A percentile compares a stretch with the other conserved stretches of the same genome.
These are phyloP conservation scores for Mikania micrantha DNA, from an alignment of 129 eudicot genomes.

Conservation along the genomic window DNA sequence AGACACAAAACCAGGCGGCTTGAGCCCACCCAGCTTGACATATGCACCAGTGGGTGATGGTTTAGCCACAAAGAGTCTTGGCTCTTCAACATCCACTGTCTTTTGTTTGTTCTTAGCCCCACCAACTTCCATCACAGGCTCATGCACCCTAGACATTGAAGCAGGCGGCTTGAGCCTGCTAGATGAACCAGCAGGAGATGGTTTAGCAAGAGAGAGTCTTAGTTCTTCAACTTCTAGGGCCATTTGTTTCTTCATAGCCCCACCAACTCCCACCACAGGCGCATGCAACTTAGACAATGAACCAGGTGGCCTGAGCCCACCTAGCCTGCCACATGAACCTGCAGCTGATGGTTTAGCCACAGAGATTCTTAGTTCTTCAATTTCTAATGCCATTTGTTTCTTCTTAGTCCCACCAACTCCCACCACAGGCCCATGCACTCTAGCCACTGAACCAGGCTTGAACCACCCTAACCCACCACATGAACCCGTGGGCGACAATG, in stretches of 20 bases:
- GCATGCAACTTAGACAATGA: neutral
- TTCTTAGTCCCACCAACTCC: neutral
- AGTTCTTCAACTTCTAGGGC: neutral
- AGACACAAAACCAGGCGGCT: neutral
- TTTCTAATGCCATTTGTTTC: neutral
- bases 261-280: neutral
- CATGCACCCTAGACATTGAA: neutral
- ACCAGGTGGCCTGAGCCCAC: no score
- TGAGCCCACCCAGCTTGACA: neutral
- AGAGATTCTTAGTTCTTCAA: neutral
- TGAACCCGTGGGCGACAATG: neutral
- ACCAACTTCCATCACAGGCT: neutral
- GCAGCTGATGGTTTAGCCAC: neutral
- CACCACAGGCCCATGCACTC: neutral
- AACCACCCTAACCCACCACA: neutral
- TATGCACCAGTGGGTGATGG: neutral
- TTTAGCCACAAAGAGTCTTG: neutral
- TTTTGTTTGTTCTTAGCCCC: neutral
- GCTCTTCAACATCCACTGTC: neutral
- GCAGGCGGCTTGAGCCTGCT: no score
- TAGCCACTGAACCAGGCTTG: neutral
- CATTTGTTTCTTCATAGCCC: neutral
- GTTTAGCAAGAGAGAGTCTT: neutral
- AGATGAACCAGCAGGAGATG: neutral
- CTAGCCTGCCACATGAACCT: neutral